Conservation (phyloP, 1,284 basidiomycete genomes). For the Leccinum subrobustum region DNA sequence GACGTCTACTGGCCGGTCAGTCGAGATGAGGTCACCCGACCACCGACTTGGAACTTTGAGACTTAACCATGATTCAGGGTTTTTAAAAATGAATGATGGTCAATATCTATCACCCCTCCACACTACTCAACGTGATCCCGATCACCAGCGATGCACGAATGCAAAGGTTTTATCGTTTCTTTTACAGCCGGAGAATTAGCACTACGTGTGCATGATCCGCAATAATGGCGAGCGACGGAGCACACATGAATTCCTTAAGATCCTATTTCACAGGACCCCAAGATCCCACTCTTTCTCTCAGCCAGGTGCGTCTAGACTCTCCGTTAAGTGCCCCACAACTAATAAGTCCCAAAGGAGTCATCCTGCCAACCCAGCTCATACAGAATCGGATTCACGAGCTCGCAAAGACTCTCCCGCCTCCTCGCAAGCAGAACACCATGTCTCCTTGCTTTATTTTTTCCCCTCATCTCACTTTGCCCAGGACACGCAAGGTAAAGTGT, state of each 20-base stretch:
- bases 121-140: conserved; percentile 43
- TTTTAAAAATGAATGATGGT: conserved; percentile 59
- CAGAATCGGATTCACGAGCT: conserved; percentile 78
- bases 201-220: conserved; percentile 34
- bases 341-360: conserved; percentile 44
- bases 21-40: not conserved
- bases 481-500: conserved; percentile 69
- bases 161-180: conserved; percentile 47
- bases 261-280: conserved; percentile 35
- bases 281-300: conserved; percentile 42
- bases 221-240: conserved; percentile 25
- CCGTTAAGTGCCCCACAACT: too few species aligned
- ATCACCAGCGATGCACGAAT: conserved; percentile 46
- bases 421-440: conserved; percentile 83
- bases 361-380: conserved; percentile 58
- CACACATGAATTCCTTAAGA: conserved; percentile 36
- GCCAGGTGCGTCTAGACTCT: conserved; percentile 29
- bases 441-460: too few species aligned
- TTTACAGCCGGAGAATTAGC: conserved; percentile 43
- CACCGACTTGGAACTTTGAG: not conserved
- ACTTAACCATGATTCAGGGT: conserved; percentile 20
- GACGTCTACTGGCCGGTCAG: conserved; percentile 27
- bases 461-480: conserved; percentile 30
- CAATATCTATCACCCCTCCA: conserved; percentile 47
- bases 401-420: conserved; percentile 70